Conservation (phyloP, 163 green algal genomes). For the Smithsoniella earleae region DNA sequence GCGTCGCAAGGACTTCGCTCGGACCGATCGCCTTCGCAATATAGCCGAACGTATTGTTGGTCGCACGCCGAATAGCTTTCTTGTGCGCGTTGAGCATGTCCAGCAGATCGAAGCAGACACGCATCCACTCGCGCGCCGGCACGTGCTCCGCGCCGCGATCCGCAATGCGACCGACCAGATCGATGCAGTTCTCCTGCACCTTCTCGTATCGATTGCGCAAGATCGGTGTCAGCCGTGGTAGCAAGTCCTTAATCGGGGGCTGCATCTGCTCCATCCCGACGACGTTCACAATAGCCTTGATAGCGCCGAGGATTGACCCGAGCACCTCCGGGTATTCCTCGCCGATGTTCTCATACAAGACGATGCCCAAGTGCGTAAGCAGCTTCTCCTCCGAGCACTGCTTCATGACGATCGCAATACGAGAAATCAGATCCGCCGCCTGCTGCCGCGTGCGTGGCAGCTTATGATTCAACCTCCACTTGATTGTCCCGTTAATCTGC, state of each 20-base stretch:
- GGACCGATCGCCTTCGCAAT: conserved; percentile 98
- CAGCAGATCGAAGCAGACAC: conserved; percentile 99
- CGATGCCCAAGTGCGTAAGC: conserved; percentile 90
- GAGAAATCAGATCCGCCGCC: conserved; percentile 89
- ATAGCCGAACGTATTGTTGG: conserved; percentile 99
- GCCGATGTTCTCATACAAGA: conserved; percentile 97
- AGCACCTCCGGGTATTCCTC: conserved; percentile 99
- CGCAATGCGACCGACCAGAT: conserved; percentile 94
- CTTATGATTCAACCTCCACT: conserved; percentile 99
- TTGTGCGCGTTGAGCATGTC: conserved; percentile 95
- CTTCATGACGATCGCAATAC: conserved; percentile 88
- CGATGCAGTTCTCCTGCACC: conserved; percentile 98
- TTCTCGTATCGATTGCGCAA: conserved; percentile 86
- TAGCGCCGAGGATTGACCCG: conserved; percentile 88
- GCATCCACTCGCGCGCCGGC: conserved; percentile 97
- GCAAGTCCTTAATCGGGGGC: conserved; percentile 97
- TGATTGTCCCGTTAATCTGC: conserved; percentile 98
- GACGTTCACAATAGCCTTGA: conserved; percentile 94
- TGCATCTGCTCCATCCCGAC: conserved; percentile 98
- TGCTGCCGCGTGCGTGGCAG: conserved; percentile 88
- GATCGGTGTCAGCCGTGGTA: conserved; percentile 94
- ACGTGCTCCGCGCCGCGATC: conserved; percentile 89
- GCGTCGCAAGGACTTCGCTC: conserved; percentile 92
- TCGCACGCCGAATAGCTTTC: conserved; percentile 80
- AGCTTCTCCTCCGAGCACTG: conserved; percentile 92